Percentiles rank a stretch among this genome's conserved stretches.
phyloP scores from a whole-genome alignment of 1,284 basidiomycete genomes.

The Calocybe gambosa region DNA sequence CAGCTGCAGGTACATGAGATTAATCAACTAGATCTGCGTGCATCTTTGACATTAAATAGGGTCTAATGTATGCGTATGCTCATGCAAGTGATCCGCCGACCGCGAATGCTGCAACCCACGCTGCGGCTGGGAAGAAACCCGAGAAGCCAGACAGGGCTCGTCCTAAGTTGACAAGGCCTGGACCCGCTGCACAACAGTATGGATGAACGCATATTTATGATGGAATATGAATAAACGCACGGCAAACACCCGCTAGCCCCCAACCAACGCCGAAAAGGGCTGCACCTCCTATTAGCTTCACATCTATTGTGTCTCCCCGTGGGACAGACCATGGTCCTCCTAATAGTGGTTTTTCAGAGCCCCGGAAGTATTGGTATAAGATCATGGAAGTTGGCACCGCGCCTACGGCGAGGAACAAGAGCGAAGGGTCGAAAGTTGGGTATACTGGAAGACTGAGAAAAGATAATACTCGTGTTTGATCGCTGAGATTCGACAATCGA shows the following conservation, averaged over 20 bases:
- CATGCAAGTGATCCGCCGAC: constrained; percentile 37
- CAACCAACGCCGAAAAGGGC: constrained; percentile 63
- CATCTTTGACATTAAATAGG: background rate
- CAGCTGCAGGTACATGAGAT: too few relatives aligned
- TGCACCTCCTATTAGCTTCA: constrained; percentile 46
- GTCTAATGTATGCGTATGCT: constrained; percentile 3
- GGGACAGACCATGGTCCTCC: constrained; percentile 36
- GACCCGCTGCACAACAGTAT: constrained; percentile 37
- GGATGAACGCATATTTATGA: background rate
- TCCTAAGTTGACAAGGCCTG: constrained; percentile 50
- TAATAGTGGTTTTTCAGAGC: constrained; percentile 30
- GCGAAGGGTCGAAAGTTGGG: constrained; percentile 46
- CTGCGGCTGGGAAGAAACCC: constrained; percentile 24
- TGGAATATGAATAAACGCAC: constrained; percentile 29
- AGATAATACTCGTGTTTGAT: constrained; percentile 44
- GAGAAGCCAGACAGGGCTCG: constrained; percentile 32
- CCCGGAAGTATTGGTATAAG: constrained; percentile 35
- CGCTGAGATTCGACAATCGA: constrained; percentile 49
- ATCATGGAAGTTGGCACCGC: constrained; percentile 37
- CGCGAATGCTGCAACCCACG: constrained; percentile 38
- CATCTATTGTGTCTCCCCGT: constrained; percentile 37
- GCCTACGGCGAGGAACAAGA: constrained; percentile 43
- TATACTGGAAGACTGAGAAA: constrained; percentile 50
- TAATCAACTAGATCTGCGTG: too few relatives aligned
- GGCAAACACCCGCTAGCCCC: constrained; percentile 62